A percentile compares a stretch with the other conserved stretches of the same genome.
phyloP scores from a whole-genome alignment of 75 land plant genomes.

The Picea sitchensis region DNA sequence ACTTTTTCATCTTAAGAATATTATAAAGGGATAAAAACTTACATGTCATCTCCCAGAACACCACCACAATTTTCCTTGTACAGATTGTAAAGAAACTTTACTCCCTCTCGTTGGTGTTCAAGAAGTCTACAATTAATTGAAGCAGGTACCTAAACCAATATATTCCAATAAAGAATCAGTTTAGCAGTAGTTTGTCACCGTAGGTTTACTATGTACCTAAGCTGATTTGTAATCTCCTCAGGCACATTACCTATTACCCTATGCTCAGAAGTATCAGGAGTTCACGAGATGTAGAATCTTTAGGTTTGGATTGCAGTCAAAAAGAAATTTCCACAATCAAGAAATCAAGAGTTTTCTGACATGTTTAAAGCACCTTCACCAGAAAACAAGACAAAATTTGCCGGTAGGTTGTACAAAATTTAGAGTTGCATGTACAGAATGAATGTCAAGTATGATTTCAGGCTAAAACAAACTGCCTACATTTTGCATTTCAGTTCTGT shows the following conservation, averaged over 20 bases:
- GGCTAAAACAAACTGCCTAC: no score
- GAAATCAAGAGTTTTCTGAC: not conserved
- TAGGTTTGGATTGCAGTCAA: not conserved
- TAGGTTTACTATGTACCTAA: not conserved
- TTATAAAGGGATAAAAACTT: constrained; percentile 13
- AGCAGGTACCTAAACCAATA: constrained; percentile 71
- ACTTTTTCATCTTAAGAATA: not conserved
- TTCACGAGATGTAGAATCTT: not conserved
- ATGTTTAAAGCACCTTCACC: not conserved
- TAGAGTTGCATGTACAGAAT: not conserved
- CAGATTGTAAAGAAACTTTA: constrained; percentile 71
- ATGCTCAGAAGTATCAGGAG: no score
- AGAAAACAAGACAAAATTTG: not conserved
- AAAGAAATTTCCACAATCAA: not conserved
- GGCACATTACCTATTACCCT: not conserved
- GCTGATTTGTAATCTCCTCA: not conserved
- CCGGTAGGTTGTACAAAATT: not conserved
- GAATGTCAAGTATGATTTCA: no score
- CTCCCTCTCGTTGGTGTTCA: constrained; percentile 88
- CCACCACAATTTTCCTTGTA: constrained; percentile 84
- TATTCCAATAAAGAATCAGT: not conserved
- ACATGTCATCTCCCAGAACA: constrained; percentile 98
- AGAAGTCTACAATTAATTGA: constrained; percentile 88
- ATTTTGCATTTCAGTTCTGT: no score
- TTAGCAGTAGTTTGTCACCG: not conserved